phyloP scores from a whole-genome alignment of 441 rosid genomes.

The Brassica hybrid region DNA sequence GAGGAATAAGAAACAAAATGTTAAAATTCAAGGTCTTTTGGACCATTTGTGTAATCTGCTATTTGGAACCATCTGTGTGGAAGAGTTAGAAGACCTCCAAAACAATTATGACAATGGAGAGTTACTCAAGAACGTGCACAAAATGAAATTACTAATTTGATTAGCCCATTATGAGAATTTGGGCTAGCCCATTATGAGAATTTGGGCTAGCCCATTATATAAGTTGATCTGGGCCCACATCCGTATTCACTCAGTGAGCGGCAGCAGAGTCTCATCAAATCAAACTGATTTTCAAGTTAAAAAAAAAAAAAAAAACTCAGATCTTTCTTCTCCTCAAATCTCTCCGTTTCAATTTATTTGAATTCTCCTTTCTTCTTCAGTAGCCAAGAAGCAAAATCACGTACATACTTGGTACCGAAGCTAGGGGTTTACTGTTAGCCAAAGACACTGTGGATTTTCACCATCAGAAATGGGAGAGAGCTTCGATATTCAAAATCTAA shows the following conservation, averaged over 20 bases:
- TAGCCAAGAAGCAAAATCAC: no score
- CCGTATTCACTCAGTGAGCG: background rate
- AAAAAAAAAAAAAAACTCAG: constrained; percentile 12
- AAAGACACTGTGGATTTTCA: constrained; percentile 5
- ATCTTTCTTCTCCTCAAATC: constrained; percentile 8
- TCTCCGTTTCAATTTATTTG: background rate
- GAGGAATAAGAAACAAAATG: constrained; percentile 11
- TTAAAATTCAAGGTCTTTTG: constrained; percentile 30
- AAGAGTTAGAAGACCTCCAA: constrained; percentile 11
- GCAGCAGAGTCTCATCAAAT: background rate
- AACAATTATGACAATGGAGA: no score
- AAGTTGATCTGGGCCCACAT: constrained; percentile 4
- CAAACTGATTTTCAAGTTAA: background rate
- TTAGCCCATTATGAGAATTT: no score
- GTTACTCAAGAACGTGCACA: no score
- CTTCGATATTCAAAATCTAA: constrained; percentile 27
- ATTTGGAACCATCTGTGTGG: constrained; percentile 16
- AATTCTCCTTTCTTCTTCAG: background rate
- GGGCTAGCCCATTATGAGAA: constrained; percentile 15
- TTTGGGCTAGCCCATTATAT: background rate
- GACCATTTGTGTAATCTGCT: constrained; percentile 19
- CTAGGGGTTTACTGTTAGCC: constrained; percentile 17
- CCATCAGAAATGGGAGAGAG: constrained; percentile 34
- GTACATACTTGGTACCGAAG: background rate
- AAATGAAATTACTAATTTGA: no score